These are phyloP conservation scores for Fusarium chuoi DNA, from an alignment of 2,329 filamentous ascomycete genomes.

Conservation along the genomic window DNA sequence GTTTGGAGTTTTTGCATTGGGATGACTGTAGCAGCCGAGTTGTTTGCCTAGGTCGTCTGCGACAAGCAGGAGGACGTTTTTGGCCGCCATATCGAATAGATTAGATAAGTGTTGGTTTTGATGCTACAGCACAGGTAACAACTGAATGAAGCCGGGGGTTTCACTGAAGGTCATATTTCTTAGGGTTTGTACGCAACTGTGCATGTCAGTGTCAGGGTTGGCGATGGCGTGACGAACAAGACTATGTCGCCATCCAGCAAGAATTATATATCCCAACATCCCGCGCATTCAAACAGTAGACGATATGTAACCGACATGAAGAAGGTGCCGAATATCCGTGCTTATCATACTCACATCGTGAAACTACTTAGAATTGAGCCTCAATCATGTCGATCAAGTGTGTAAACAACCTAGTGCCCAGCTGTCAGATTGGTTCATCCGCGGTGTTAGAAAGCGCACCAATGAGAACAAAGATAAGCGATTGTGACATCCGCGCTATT, in stretches of 20 bases:
- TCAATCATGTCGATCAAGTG: background rate
- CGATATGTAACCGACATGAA: background rate
- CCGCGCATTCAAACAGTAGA: too few relatives aligned
- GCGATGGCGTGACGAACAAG: background rate
- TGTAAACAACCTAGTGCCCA: background rate
- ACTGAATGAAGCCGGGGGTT: too few relatives aligned
- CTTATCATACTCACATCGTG: background rate
- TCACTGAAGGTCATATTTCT: too few relatives aligned
- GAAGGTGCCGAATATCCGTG: background rate
- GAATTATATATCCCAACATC: background rate
- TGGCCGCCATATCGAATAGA: background rate
- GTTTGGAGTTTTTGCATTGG: background rate
- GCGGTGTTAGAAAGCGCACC: background rate
- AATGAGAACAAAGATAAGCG: background rate
- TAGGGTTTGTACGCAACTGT: too few relatives aligned
- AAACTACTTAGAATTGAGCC: background rate
- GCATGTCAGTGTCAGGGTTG: background rate
- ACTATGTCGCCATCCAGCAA: background rate
- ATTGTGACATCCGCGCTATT: constrained; percentile 1
- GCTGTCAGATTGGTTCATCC: background rate
- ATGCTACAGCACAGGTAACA: too few relatives aligned
- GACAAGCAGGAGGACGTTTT: background rate
- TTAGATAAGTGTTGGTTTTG: background rate
- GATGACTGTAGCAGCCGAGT: background rate
- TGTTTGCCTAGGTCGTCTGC: background rate